Base-by-base conservation (phyloP, 1,139 yeast species). In the Yamadazyma dendronema region DNA sequence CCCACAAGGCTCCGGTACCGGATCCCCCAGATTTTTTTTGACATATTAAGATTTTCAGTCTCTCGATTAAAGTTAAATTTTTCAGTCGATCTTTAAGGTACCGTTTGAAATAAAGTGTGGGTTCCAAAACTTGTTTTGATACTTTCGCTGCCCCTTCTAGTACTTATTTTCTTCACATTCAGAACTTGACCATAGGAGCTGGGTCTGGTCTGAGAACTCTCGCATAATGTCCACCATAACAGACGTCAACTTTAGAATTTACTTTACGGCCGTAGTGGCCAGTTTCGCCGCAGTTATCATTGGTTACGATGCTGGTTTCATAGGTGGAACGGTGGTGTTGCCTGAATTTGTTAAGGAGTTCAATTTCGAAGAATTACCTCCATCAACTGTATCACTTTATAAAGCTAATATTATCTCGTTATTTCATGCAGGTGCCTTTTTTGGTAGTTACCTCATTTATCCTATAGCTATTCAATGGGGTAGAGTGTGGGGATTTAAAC, bases 201-300 rank as follows among this genome's bases (percentile, higher is more conserved):
- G n/a, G n/a, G n/a, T n/a, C n/a, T n/a, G n/a, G n/a, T n/a, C n/a
- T n/a, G n/a, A n/a, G n/a, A n/a, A n/a, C n/a, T 19, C 22, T 19
- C 9, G 22, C 9, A 19, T 19, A 19, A 19, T 19, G 22, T 19
- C 22, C 9, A 19, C 22, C 9, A 26, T 26, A 13, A 4, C 29
- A 6, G 26, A 30, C 16, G 12, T 17, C 10, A 40, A 40, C 19
- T 19, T 37, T 14, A 17, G 38, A 15, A 26, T 42, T 5, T 31
- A 42, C 25, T 40, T 40, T 15, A 23, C 38, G 3, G 60, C 65
- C 2, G 28, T 50, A 4, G 44, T 67, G 36, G 70, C 74, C 2
- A 59, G 69, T 12, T 60, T 71, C 30, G 64, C 65, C 4, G 65
- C 65, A 13, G 47, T 59, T 13, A 56, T 60, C 28, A 58, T 60